Evolutionary conservation across 2,329 filamentous ascomycete genomes (phyloP), one percentile per base, ranked within the genome.

Genomic region (Penicillium sp.): DNA sequence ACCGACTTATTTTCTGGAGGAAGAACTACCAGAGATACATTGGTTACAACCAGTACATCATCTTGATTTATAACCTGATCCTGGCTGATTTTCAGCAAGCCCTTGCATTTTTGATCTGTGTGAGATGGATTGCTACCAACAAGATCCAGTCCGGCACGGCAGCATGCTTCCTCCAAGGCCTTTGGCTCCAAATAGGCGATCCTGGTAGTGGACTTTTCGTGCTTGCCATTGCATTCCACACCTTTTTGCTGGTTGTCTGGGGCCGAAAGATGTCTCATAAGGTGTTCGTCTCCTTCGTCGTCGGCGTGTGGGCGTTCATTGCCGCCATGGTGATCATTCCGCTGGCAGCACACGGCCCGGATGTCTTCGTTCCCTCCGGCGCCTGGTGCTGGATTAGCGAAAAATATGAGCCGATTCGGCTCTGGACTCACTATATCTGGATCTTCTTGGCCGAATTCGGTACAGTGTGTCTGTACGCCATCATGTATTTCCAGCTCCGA

Each of bases 1-100:
- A 82, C 63, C 80, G 82, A 26, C 70, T 84, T n/a, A 67, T 84
- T 35, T 80, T 80, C 61, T 84, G 82, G 82, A 75, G 79, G 51
- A 76, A 74, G 57, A 78, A 78, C 61, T 82, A 83, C 66, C 70
- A 75, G 42, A 74, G 80, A 62, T 81, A 82, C 60, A 81, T 84
- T 56, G 81, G 82, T 61, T 81, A 83, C 71, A 84, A 84, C 64
- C 82, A 84, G 71, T 84, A 82, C 57, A 74, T 84, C n/a, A 70
- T 84, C 42, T 76, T 84, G 26, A 83, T 84, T 54, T 84, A 82
- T 70, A 84, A 84, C 59, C 76, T 85, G 14, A 72, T 84, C 2
- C 62, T 85, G 43, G 82, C 82, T 6, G 82, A 84, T 73, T 75
- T 84, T n/a, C 80, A 81, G 64, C 82, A 84, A 69, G 78, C 82